Percentiles rank a stretch among this genome's conserved stretches.
Evolutionary conservation across 1,284 basidiomycete genomes (phyloP).

Genomic region (Naganishia albida): DNA sequence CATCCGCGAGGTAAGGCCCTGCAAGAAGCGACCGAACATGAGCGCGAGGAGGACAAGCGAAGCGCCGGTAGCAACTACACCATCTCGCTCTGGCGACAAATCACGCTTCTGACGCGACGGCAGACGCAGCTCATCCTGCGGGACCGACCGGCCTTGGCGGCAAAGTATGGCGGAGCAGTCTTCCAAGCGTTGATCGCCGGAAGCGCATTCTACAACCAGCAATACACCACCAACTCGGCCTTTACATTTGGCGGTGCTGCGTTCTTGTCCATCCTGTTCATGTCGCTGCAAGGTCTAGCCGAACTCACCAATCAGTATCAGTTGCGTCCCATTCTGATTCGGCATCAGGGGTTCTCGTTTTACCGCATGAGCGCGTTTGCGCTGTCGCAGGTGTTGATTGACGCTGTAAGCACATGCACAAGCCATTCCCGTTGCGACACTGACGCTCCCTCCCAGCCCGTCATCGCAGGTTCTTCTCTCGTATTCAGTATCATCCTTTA

Average conservation of each 20-base stretch:
- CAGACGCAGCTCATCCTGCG: constrained; percentile 31
- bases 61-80: constrained; percentile 77
- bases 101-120: constrained; percentile 42
- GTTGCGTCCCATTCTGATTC: constrained; percentile 67
- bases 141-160: constrained; percentile 25
- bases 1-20: constrained; percentile 63
- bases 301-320: constrained; percentile 68
- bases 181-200: constrained; percentile 71
- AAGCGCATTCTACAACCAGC: constrained; percentile 67
- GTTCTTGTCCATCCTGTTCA: constrained; percentile 51
- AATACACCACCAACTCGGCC: constrained; percentile 63
- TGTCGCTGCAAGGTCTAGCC: constrained; percentile 55
- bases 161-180: constrained; percentile 31
- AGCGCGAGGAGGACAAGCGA: constrained; percentile 70
- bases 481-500: constrained; percentile 64
- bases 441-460: constrained; percentile 56
- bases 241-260: constrained; percentile 68
- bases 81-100: constrained; percentile 70
- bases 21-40: constrained; percentile 41
- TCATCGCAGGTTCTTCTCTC: constrained; percentile 60
- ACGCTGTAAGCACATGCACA: constrained; percentile 41
- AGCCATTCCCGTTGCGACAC: neutral
- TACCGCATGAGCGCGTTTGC: constrained; percentile 43
- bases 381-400: constrained; percentile 65
- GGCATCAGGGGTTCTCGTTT: constrained; percentile 20